Evolutionary conservation across 495 filamentous ascomycete genomes (phyloP).

Genomic region (Chaetomidium leptoderma): DNA sequence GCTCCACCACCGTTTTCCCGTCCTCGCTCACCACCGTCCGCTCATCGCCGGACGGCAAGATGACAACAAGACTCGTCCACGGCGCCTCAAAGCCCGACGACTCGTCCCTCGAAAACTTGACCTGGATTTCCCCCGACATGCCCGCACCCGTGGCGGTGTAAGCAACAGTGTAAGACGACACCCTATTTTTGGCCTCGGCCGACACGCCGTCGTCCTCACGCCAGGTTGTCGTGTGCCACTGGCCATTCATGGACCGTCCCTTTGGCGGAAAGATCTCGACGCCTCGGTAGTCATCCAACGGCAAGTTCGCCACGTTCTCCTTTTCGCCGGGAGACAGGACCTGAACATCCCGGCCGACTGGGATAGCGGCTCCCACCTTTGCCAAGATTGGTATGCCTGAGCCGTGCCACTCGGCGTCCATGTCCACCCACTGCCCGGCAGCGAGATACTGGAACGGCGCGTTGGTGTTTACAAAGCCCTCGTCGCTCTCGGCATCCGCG

Average conservation of each 20-base stretch:
- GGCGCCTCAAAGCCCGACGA: constrained; percentile 8
- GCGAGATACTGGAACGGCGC: constrained; percentile 54
- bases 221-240: constrained; percentile 4
- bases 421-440: constrained; percentile 58
- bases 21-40: constrained; percentile 4
- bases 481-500: constrained; percentile 28
- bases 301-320: constrained; percentile 4
- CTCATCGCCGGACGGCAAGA: background rate
- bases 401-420: constrained; percentile 27
- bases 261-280: constrained; percentile 3
- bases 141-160: background rate
- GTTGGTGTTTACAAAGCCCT: constrained; percentile 61
- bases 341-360: background rate
- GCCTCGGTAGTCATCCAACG: constrained; percentile 1
- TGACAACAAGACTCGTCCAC: constrained; percentile 6
- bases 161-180: background rate
- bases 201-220: constrained; percentile 3
- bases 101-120: background rate
- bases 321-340: constrained; percentile 1
- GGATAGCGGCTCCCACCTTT: background rate
- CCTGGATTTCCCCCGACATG: constrained; percentile 1
- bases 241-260: background rate
- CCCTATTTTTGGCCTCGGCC: background rate
- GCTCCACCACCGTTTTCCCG: background rate
- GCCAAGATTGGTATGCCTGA: background rate